Percentiles rank a stretch among this genome's conserved stretches.
phyloP scores from a whole-genome alignment of 2,329 filamentous ascomycete species.

The Fusarium mexicanum region DNA sequence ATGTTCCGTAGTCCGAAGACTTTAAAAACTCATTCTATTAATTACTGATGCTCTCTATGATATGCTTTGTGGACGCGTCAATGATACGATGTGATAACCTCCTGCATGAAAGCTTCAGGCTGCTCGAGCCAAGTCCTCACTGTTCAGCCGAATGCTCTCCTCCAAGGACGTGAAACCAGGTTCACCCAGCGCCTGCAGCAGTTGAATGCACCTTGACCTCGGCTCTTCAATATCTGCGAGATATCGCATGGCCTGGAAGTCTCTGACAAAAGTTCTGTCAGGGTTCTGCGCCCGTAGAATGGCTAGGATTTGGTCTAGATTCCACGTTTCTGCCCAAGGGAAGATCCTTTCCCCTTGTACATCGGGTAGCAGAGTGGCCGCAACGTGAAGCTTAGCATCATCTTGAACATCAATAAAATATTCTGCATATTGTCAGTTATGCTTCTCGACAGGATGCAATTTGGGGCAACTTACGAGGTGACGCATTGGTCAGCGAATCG shows the following conservation, averaged over 20 bases:
- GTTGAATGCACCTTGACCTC: background rate
- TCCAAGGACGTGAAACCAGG: background rate
- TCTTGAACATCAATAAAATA: slow-evolving; percentile 59
- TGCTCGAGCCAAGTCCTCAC: background rate
- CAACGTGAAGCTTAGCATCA: slow-evolving; percentile 59
- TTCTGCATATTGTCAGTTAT: slow-evolving; percentile 38
- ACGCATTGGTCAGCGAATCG: background rate
- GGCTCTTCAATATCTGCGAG: background rate
- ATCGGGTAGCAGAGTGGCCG: slow-evolving; percentile 56
- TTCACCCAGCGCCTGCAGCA: background rate
- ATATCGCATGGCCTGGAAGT: slow-evolving; percentile 10
- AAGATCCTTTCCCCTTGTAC: slow-evolving; percentile 62
- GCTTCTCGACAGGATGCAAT: rapidly evolving
- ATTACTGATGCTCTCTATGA: background rate
- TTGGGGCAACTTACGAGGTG: background rate
- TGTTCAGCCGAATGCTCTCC: background rate
- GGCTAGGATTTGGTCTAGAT: slow-evolving; percentile 53
- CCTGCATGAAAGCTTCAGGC: background rate
- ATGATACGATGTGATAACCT: background rate
- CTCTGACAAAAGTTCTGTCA: slow-evolving; percentile 12
- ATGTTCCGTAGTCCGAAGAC: background rate
- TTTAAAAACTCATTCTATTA: background rate
- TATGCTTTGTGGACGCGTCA: background rate
- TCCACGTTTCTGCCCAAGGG: slow-evolving; percentile 58
- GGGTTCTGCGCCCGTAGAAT: slow-evolving; percentile 36